Conservation (phyloP, 140 eudicot species). For the Cichorium intybus region DNA sequence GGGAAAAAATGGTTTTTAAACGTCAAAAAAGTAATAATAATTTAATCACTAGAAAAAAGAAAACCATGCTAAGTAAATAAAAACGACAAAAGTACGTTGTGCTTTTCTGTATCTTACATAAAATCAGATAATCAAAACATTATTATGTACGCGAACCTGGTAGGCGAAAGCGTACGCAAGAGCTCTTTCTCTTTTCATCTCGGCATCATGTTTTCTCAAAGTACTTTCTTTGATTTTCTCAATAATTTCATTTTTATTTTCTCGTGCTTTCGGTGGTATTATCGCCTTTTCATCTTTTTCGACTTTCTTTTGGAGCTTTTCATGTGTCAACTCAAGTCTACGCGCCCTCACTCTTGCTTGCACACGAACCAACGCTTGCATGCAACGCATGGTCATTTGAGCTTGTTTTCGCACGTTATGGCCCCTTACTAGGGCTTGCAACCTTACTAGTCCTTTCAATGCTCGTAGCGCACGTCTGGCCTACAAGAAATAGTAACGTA, state of each 20-base stretch:
- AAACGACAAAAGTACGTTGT: no score
- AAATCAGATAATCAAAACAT: neutral
- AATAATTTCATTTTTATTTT: constrained; percentile 38
- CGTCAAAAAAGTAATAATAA: no score
- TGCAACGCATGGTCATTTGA: constrained; percentile 92
- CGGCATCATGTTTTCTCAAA: constrained; percentile 56
- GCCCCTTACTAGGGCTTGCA: constrained; percentile 93
- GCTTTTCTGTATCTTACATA: no score
- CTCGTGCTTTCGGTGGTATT: constrained; percentile 29
- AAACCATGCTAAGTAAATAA: neutral
- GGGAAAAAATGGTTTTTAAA: no score
- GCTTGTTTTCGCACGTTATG: constrained; percentile 96
- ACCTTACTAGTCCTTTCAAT: constrained; percentile 86
- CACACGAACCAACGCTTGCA: constrained; percentile 91
- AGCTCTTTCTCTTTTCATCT: constrained; percentile 72
- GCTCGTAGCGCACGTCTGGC: constrained; percentile 96
- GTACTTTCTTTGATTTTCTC: constrained; percentile 52
- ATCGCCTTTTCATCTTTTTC: constrained; percentile 32
- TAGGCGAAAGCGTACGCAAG: constrained; percentile 73
- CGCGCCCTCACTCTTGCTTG: constrained; percentile 95
- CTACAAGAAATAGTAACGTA: constrained; percentile 30
- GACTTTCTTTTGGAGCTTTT: constrained; percentile 44
- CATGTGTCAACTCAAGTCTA: constrained; percentile 62
- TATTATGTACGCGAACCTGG: constrained; percentile 42
- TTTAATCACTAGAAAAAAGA: no score